Conservation (phyloP, 176 grass and related monocot species). For the Carex scoparia region DNA sequence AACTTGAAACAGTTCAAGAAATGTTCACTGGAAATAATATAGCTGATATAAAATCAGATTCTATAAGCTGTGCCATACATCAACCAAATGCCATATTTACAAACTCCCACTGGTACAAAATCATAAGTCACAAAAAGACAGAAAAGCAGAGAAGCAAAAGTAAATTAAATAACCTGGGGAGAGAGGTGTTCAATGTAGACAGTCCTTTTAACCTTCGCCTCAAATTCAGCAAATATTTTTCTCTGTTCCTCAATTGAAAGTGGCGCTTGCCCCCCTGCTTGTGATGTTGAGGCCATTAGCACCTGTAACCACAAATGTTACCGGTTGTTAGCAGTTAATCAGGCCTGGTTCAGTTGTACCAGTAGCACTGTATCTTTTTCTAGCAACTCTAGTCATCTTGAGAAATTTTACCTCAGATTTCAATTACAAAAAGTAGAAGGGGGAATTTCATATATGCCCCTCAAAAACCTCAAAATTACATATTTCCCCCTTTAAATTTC, state of each 20-base stretch:
- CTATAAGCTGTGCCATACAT: background rate
- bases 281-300: slow-evolving; percentile 4
- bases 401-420: too few relatives aligned
- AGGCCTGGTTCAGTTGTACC: background rate
- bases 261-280: background rate
- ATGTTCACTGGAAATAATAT: background rate
- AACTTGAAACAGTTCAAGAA: background rate
- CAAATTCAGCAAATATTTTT: slow-evolving; percentile 46
- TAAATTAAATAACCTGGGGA: slow-evolving; percentile 1
- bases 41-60: background rate
- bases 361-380: background rate
- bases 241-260: slow-evolving; percentile 25
- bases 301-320: background rate
- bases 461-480: too few relatives aligned
- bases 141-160: background rate
- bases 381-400: background rate
- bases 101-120: background rate
- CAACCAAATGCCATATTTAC: background rate
- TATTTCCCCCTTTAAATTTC: too few relatives aligned
- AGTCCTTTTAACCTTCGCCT: slow-evolving; percentile 64
- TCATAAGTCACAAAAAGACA: background rate
- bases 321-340: background rate
- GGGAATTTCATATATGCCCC: too few relatives aligned
- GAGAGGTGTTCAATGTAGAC: slow-evolving; percentile 64
- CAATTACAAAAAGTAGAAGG: too few relatives aligned